Percentiles rank a stretch among this genome's conserved stretches.
These are phyloP conservation scores for Trifolium dubium DNA, from an alignment of 306 rosid genomes.

Conservation along the genomic window DNA sequence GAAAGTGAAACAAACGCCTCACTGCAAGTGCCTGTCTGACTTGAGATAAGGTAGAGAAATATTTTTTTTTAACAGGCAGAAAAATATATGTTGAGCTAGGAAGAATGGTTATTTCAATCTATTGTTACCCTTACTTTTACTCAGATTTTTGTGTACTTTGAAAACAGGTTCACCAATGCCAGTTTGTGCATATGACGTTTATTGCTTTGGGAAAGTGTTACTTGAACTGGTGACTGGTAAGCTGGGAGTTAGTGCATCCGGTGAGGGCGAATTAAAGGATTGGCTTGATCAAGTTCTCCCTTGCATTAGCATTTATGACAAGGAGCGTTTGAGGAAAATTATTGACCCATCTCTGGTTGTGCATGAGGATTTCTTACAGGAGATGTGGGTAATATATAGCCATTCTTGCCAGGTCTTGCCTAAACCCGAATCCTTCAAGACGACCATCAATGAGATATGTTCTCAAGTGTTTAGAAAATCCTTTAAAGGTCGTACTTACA, in stretches of 20 bases:
- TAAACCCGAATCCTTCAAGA: slow-evolving; percentile 84
- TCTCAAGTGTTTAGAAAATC: slow-evolving; percentile 90
- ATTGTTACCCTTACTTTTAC: slow-evolving; percentile 13
- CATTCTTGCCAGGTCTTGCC: slow-evolving; percentile 89
- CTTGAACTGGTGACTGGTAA: slow-evolving; percentile 91
- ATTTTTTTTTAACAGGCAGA: not conserved
- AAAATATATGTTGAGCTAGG: slow-evolving; percentile 11
- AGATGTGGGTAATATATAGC: slow-evolving; percentile 99
- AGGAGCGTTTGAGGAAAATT: slow-evolving; percentile 78
- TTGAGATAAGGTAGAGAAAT: not conserved
- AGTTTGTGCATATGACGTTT: slow-evolving; percentile 79
- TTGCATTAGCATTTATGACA: slow-evolving; percentile 72
- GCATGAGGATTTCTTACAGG: slow-evolving; percentile 92
- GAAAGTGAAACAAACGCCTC: not conserved
- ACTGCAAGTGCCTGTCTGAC: slow-evolving; percentile 18
- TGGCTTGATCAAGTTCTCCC: slow-evolving; percentile 69
- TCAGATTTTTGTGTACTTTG: slow-evolving; percentile 36
- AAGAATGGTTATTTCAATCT: slow-evolving; percentile 6
- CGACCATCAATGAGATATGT: slow-evolving; percentile 87
- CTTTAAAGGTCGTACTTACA: slow-evolving; percentile 93
- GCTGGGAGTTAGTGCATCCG: slow-evolving; percentile 74
- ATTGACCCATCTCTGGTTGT: slow-evolving; percentile 81
- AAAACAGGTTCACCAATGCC: slow-evolving; percentile 74
- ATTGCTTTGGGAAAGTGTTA: slow-evolving; percentile 93
- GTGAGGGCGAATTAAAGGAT: slow-evolving; percentile 62